Conservation (phyloP, 495 filamentous ascomycete species). For the Neurospora sp. region DNA sequence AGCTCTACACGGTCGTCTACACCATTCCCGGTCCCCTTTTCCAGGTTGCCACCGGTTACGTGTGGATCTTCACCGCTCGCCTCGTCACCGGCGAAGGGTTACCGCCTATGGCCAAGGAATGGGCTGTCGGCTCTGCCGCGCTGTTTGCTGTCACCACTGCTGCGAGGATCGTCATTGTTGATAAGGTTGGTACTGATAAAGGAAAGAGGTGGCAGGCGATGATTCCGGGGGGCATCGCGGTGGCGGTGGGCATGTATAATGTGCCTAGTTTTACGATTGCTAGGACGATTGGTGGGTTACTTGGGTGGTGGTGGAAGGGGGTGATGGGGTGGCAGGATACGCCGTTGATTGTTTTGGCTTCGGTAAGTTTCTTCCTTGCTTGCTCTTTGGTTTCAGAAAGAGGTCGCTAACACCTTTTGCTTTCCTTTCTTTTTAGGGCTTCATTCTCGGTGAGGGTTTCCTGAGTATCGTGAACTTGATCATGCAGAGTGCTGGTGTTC, state of each 20-base stretch:
- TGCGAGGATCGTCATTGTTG: constrained; percentile 42
- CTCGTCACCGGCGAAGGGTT: constrained; percentile 90
- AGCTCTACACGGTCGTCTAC: constrained; percentile 84
- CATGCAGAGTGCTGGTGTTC: constrained; percentile 69
- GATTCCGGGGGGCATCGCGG: constrained; percentile 88
- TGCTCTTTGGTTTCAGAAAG: not conserved
- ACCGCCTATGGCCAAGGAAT: constrained; percentile 70
- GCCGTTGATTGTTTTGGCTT: constrained; percentile 46
- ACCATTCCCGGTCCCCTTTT: constrained; percentile 78
- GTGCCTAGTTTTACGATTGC: constrained; percentile 92
- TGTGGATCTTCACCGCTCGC: constrained; percentile 94
- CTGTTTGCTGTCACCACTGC: constrained; percentile 62
- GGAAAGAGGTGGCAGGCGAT: constrained; percentile 43
- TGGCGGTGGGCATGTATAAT: constrained; percentile 87
- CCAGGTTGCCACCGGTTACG: constrained; percentile 85
- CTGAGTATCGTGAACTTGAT: constrained; percentile 84
- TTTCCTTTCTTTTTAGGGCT: constrained; percentile 35
- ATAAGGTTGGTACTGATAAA: constrained; percentile 10
- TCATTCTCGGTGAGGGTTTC: constrained; percentile 91
- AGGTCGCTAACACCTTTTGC: constrained; percentile 3
- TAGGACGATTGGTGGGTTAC: constrained; percentile 69
- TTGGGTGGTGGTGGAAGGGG: constrained; percentile 71
- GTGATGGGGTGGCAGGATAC: constrained; percentile 44
- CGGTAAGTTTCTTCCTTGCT: constrained; percentile 25
- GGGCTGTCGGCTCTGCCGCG: constrained; percentile 56